A percentile compares a stretch with the other conserved stretches of the same genome.
Evolutionary conservation across 495 filamentous ascomycete species (phyloP).

Genomic region (Podospora anserina): DNA sequence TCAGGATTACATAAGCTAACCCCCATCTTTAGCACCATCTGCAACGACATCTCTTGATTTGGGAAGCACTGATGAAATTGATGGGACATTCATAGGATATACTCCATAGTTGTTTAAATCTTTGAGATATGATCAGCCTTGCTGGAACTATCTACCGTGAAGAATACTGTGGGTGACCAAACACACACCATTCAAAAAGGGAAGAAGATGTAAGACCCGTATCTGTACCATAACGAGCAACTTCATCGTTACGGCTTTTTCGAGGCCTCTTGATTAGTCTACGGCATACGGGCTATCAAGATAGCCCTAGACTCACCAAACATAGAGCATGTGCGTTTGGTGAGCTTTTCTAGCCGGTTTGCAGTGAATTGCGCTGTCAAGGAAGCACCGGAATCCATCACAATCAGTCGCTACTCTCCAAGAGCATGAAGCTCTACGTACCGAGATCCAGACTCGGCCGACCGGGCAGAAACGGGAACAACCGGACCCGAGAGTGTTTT

Average conservation of each 20-base stretch:
- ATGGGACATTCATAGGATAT: background rate
- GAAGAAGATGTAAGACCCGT: slow-evolving; percentile 71
- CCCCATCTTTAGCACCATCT: background rate
- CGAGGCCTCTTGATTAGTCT: slow-evolving; percentile 59
- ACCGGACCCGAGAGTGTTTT: background rate
- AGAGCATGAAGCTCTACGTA: background rate
- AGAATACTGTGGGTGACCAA: background rate
- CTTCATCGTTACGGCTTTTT: slow-evolving; percentile 83
- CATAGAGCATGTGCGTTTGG: slow-evolving; percentile 44
- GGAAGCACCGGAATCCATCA: background rate
- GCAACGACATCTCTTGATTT: background rate
- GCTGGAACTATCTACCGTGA: background rate
- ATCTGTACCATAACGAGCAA: slow-evolving; percentile 85
- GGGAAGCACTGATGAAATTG: background rate
- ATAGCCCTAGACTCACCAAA: slow-evolving; percentile 54
- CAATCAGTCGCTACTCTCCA: background rate
- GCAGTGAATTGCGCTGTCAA: background rate
- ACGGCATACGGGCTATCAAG: slow-evolving; percentile 52
- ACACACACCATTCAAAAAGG: background rate
- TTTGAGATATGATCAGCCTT: background rate
- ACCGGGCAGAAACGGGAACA: background rate
- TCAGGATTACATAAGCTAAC: slow-evolving; percentile 1
- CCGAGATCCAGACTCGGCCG: background rate
- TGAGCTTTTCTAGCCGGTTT: slow-evolving; percentile 48
- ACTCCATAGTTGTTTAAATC: background rate